These are phyloP conservation scores for Nigrospora sphaerica DNA, from an alignment of 2,329 filamentous ascomycete species.

Conservation along the genomic window DNA sequence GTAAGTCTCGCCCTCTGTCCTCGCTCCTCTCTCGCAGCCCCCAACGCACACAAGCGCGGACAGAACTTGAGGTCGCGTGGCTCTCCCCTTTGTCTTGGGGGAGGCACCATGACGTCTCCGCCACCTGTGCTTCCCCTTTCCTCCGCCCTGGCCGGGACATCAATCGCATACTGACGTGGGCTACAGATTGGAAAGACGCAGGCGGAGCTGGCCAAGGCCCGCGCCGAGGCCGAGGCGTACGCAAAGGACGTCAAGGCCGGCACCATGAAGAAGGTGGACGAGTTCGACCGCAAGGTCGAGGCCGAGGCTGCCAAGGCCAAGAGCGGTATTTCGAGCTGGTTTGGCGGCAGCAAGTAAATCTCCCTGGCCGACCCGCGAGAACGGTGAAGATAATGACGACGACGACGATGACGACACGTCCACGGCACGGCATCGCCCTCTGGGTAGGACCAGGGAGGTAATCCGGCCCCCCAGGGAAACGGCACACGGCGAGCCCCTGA, in stretches of 20 bases:
- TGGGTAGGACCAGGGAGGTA: too few species aligned
- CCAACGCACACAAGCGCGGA: too few species aligned
- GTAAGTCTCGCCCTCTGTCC: conserved; percentile 40
- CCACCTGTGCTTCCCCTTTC: background rate
- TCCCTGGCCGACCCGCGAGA: too few species aligned
- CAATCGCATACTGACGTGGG: conserved; percentile 1
- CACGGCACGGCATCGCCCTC: too few species aligned
- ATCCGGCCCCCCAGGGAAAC: too few species aligned
- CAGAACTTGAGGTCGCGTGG: background rate
- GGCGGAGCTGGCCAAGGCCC: conserved; percentile 53
- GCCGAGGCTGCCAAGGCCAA: conserved; percentile 75
- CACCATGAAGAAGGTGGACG: conserved; percentile 67
- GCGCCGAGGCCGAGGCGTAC: conserved; percentile 51
- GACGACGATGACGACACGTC: too few species aligned
- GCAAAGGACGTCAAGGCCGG: conserved; percentile 58
- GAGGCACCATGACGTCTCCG: background rate
- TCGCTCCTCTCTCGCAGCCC: background rate
- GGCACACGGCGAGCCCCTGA: too few species aligned
- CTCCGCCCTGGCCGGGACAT: background rate
- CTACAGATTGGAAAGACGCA: conserved; percentile 56
- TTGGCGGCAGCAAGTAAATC: conserved; percentile 53
- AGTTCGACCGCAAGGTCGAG: conserved; percentile 77
- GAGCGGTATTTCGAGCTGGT: conserved; percentile 78
- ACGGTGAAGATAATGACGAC: too few species aligned
- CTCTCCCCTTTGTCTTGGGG: too few species aligned